Evolutionary conservation across 768 basidiomycete genomes (phyloP), one percentile per base, ranked within the genome.

Genomic region (Cystofilobasidium macerans): DNA sequence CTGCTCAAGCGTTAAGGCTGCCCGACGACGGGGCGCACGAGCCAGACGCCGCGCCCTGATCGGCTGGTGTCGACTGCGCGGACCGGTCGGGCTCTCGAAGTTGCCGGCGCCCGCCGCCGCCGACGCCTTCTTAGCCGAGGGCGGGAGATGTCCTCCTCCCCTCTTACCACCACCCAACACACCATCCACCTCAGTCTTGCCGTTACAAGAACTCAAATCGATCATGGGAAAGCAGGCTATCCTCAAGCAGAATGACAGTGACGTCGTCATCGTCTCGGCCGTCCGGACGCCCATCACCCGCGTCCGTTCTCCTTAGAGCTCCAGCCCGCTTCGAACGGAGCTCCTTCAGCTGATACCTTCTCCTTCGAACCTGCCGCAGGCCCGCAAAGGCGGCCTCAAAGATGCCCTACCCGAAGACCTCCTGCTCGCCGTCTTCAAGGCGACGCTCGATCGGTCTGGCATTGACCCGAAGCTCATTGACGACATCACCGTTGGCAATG

Each of bases 271-370:
- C 74, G 84, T 90, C 72, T 79, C 84, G 14, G 92, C 93, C 26
- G 82, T 89, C 57, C 85, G 95, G 69, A 90, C 92, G 53, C 89
- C 95, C 30, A 81, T 94, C 67, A 95, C 93, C 35, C 94, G 92
- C 82, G 90, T 88, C 38, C 62, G 80, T 73, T 12, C 66, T 2
- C 9, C 53, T 9, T 13, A 6, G 38, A 22, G 3, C 33, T 38
- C 35, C 36, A 11, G 42, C 24, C 7, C n/a, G 5, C 57, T 35
- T 20, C 54, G 26, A 24, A 53, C 35, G 35, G 43, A 30, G 47
- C 9, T 61, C 33, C 16, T 32, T n/a, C 33, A 12, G 18, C 47
- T 2, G 32, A 18, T 51, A 32, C 48, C 7, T 16, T 33, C 57
- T 26, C 35, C 45, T 48, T 57, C 57, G 14, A 11, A 12, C 43